phyloP scores from a whole-genome alignment of 257 asterid species.

The Misopates orontium region DNA sequence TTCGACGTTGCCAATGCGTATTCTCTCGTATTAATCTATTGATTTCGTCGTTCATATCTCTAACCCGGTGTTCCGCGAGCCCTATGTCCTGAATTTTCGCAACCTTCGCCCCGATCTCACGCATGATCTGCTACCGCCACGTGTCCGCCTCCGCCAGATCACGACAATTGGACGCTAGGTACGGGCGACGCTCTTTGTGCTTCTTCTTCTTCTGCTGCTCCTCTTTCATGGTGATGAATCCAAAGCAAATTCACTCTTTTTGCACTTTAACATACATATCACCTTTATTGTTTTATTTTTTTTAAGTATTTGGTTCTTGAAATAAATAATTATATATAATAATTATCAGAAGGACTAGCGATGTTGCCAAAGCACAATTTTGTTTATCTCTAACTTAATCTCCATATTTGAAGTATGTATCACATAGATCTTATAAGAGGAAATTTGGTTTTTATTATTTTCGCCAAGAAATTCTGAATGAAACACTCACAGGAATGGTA shows the following conservation, averaged over 20 bases:
- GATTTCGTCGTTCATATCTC: slow-evolving; percentile 94
- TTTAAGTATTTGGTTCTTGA: no score
- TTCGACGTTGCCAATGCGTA: slow-evolving; percentile 87
- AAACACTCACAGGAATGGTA: slow-evolving; percentile 63
- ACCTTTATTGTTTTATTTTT: no score
- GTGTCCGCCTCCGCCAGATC: slow-evolving; percentile 95
- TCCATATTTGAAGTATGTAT: no score
- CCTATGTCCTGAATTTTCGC: slow-evolving; percentile 94
- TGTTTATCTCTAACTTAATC: no score
- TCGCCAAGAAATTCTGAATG: slow-evolving; percentile 57
- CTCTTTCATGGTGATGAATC: slow-evolving; percentile 82
- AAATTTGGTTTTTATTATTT: no score
- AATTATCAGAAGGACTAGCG: no score
- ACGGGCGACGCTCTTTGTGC: slow-evolving; percentile 96
- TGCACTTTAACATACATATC: no score
- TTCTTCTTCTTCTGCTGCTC: slow-evolving; percentile 87
- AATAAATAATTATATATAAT: no score
- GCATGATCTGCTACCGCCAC: slow-evolving; percentile 97
- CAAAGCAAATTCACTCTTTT: no score
- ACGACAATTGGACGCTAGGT: slow-evolving; percentile 93
- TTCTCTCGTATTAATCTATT: slow-evolving; percentile 90
- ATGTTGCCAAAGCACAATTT: no score
- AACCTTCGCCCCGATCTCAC: slow-evolving; percentile 90
- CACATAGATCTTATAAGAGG: no score
- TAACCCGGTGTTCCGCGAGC: slow-evolving; percentile 79